Evolutionary conservation across 2,329 filamentous ascomycete species (phyloP).

Genomic region (Calycina herbarum): DNA sequence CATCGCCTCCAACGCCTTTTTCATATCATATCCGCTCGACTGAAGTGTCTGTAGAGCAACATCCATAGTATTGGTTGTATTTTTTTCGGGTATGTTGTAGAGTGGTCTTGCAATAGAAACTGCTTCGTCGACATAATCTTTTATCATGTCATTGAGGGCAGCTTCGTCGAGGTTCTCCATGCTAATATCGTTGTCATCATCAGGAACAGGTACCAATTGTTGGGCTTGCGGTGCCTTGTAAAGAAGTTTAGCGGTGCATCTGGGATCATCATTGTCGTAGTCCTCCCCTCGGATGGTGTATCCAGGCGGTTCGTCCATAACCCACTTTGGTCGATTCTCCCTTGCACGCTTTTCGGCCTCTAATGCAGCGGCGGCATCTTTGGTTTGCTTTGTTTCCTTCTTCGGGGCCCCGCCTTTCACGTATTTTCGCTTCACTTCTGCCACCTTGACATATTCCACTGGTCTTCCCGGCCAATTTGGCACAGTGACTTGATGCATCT

Average conservation of each 20-base stretch:
- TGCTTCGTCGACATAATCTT: conserved; percentile 68
- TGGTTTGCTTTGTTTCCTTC: conserved; percentile 74
- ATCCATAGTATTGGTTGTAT: conserved; percentile 83
- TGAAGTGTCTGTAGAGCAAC: conserved; percentile 76
- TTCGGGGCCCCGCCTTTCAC: conserved; percentile 63
- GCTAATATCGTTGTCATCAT: conserved; percentile 39
- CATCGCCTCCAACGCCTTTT: conserved; percentile 70
- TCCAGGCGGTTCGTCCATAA: conserved; percentile 86
- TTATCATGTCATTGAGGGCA: conserved; percentile 54
- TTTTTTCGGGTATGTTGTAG: conserved; percentile 63
- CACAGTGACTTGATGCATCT: conserved; percentile 86
- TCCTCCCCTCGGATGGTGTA: conserved; percentile 87
- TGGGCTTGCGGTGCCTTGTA: conserved; percentile 71
- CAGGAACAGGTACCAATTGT: conserved; percentile 42
- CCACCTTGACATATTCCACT: conserved; percentile 86
- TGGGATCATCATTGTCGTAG: conserved; percentile 64
- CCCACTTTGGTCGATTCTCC: conserved; percentile 86
- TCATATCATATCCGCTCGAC: conserved; percentile 67
- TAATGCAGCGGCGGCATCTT: conserved; percentile 74
- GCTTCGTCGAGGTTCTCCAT: conserved; percentile 28
- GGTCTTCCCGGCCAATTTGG: conserved; percentile 81
- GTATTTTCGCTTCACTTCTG: conserved; percentile 79
- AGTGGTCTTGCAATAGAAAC: conserved; percentile 59
- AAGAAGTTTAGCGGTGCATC: conserved; percentile 71
- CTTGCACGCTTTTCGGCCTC: conserved; percentile 80